Evolutionary conservation across 2,329 filamentous ascomycete species (phyloP).

Genomic region (Monilinia aucupariae): DNA sequence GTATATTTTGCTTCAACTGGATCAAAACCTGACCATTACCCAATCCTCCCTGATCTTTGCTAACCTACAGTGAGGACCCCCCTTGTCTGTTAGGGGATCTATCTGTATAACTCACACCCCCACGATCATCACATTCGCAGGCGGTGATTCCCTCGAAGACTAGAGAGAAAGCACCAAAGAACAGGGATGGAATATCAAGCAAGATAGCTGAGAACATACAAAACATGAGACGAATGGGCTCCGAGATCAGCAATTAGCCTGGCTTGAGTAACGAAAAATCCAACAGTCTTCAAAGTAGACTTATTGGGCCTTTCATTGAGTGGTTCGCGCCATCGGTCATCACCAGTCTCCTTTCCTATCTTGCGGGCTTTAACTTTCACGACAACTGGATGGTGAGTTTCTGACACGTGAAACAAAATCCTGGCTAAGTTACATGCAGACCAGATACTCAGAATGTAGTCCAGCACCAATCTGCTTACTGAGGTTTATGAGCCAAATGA

Average conservation of each 20-base stretch:
- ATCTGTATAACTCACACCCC: too few species aligned
- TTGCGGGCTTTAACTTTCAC: constrained; percentile 65
- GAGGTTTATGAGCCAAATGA: constrained; percentile 56
- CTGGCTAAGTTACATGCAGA: constrained; percentile 55
- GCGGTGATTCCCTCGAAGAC: constrained; percentile 53
- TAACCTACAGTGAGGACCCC: too few species aligned
- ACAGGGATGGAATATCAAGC: constrained; percentile 83
- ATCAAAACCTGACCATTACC: too few species aligned
- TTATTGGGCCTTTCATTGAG: constrained; percentile 68
- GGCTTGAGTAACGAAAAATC: constrained; percentile 52
- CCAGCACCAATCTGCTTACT: constrained; percentile 70
- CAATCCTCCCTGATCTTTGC: too few species aligned
- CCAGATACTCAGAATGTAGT: constrained; percentile 85
- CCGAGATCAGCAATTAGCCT: constrained; percentile 71
- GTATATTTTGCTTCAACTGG: too few species aligned
- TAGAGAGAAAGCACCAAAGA: constrained; percentile 81
- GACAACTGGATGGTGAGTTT: constrained; percentile 78
- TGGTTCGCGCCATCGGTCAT: constrained; percentile 68
- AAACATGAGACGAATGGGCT: constrained; percentile 80
- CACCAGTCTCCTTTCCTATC: constrained; percentile 69
- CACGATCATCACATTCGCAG: too few species aligned
- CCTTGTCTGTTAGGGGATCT: too few species aligned
- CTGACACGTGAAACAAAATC: constrained; percentile 70
- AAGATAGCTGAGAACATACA: constrained; percentile 79
- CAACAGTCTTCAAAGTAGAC: constrained; percentile 59